These are phyloP conservation scores for Sarocladiaceae sp. DNA, from an alignment of 2,329 filamentous ascomycete species.

Conservation along the genomic window DNA sequence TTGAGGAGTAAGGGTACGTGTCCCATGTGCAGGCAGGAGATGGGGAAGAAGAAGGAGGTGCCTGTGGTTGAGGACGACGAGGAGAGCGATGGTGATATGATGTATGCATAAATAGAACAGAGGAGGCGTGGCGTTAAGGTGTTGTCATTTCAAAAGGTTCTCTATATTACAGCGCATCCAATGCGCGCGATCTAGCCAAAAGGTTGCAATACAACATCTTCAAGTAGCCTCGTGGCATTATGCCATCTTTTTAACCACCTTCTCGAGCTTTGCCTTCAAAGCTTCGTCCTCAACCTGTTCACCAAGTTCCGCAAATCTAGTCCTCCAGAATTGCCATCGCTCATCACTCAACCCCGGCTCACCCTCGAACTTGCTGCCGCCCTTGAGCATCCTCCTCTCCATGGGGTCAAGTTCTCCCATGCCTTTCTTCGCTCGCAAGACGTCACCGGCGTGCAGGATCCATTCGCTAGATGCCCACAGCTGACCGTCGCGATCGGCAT, in stretches of 20 bases:
- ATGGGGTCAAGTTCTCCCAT: constrained; percentile 16
- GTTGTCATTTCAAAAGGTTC: not conserved
- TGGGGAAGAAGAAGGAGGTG: constrained; percentile 51
- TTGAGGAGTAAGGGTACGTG: constrained; percentile 60
- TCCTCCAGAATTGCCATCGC: constrained; percentile 27
- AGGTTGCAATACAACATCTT: not conserved
- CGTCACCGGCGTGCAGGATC: constrained; percentile 24
- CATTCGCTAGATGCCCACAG: constrained; percentile 23
- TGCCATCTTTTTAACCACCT: constrained; percentile 17
- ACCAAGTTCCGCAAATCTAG: constrained; percentile 20
- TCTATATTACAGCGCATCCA: constrained; percentile 1
- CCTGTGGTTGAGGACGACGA: constrained; percentile 42
- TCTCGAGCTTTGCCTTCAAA: constrained; percentile 18
- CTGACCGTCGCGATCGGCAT: constrained; percentile 15
- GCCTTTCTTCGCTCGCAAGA: constrained; percentile 17
- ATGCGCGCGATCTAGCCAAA: not conserved
- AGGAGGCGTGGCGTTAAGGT: constrained; percentile 9
- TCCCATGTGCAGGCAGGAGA: constrained; percentile 57
- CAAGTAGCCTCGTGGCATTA: constrained; percentile 15
- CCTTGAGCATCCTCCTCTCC: constrained; percentile 16
- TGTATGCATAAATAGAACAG: constrained; percentile 27
- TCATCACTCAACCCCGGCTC: constrained; percentile 19
- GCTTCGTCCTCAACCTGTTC: constrained; percentile 14
- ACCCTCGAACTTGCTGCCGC: constrained; percentile 18
- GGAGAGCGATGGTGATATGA: constrained; percentile 49